Base-by-base conservation (phyloP, 2,329 filamentous ascomycete genomes). In the Exophiala sideris region DNA sequence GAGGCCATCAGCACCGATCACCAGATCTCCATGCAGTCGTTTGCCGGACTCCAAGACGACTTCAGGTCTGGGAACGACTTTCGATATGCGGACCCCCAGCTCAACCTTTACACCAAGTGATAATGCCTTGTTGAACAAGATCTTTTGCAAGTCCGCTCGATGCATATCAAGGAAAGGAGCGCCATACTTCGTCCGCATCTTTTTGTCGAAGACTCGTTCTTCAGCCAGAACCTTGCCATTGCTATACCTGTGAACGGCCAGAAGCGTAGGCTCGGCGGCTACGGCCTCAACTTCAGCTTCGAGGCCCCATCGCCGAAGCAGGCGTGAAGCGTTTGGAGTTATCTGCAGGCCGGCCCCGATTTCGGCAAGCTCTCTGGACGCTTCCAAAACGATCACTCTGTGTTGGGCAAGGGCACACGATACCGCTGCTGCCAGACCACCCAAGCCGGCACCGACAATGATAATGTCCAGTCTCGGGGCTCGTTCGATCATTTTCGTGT, bases 121-220 rank as follows among this genome's bases (percentile, higher is more conserved):
- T 5, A 55, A 46, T n/a, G 74, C 75, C 40, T 70, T 68, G 7
- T 67, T 62, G 0, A 76, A 67, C 6, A 79, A 64, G 10, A 73
- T 71, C 20, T 62, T 64, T 59, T 79, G 73, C 34, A 78, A 72
- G 58, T 79, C 75, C 36, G 75, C 76, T 18, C 78, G 72, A 64
- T 80, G 77, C 11, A 79, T 66, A 48, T 78, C 74, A 60, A 74
- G 71, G 57, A 77, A 76, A 0, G 76, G 76, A 1, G 61, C 56
- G 4, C 64, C 66, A 45, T 64, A 62, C 56, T 78, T 79, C 2
- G 66, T 64, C 5, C 75, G 73, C 52, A 83, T 82, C 18, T 79
- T 78, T 18, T 71, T 65, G 55, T 79, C 67, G 54, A 83, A 85
- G n/a, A 73, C 61, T 1, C 73, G 67, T 33, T 84, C 78, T 10